Conservation (phyloP, 345 rosid species). For the Gossypium anomalum region DNA sequence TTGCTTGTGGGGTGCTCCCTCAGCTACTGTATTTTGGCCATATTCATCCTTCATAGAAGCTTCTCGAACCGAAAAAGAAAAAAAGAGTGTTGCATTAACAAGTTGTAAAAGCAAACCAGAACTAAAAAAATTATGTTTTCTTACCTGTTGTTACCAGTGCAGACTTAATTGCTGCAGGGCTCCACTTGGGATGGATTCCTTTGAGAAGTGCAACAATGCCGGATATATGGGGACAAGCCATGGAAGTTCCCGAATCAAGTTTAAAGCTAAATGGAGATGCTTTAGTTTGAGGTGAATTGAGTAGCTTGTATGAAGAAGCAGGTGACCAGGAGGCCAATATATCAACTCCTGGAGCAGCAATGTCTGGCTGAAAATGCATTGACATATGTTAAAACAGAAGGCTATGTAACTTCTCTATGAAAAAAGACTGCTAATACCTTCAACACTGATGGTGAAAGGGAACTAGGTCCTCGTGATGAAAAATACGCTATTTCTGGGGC, state of each 20-base stretch:
- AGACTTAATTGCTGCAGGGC: slow-evolving; percentile 54
- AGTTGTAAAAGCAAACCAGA: not conserved
- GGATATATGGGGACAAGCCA: slow-evolving; percentile 57
- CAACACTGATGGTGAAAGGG: slow-evolving; percentile 47
- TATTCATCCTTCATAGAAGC: slow-evolving; percentile 18
- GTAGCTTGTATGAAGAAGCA: slow-evolving; percentile 14
- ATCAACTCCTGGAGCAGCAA: slow-evolving; percentile 62
- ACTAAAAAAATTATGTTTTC: not conserved
- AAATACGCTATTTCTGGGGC: slow-evolving; percentile 53
- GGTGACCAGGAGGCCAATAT: slow-evolving; percentile 60
- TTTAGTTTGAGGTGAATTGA: not conserved
- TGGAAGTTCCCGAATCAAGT: slow-evolving; percentile 55
- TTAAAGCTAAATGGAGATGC: slow-evolving; percentile 26
- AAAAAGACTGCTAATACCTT: slow-evolving; percentile 31
- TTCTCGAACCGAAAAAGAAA: not conserved
- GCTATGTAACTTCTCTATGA: not conserved
- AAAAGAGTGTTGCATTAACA: not conserved
- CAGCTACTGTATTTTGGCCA: slow-evolving; percentile 16
- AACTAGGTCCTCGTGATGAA: slow-evolving; percentile 58
- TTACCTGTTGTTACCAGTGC: slow-evolving; percentile 51
- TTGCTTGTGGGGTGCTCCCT: slow-evolving; percentile 23
- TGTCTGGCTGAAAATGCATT: slow-evolving; percentile 42
- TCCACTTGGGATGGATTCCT: slow-evolving; percentile 48
- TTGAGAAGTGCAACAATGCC: slow-evolving; percentile 51
- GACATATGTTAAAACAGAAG: not conserved